phyloP scores from a whole-genome alignment of 1,139 yeast genomes.

The Tardiomyces blankii region DNA sequence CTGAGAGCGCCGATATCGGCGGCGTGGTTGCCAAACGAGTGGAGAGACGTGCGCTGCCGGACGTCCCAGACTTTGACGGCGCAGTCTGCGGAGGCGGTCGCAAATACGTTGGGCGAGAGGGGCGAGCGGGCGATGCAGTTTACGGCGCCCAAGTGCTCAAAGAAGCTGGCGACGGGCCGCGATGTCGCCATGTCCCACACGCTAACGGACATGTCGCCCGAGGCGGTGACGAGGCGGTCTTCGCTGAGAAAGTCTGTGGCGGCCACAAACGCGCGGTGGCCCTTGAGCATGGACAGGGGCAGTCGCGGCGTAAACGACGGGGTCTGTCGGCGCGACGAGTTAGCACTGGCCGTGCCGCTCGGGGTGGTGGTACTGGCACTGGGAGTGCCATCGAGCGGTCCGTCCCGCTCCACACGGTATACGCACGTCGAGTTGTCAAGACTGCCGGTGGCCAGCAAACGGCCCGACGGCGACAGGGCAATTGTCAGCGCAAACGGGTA shows the following conservation, averaged over 20 bases:
- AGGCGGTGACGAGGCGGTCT: constrained; percentile 50
- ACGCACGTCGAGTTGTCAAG: constrained; percentile 47
- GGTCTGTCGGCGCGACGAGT: constrained; percentile 11
- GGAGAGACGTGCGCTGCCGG: constrained; percentile 42
- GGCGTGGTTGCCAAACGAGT: constrained; percentile 46
- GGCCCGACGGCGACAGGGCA: constrained; percentile 58
- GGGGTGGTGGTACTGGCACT: too few species aligned
- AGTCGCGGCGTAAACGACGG: constrained; percentile 21
- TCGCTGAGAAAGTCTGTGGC: constrained; percentile 57
- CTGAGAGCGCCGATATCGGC: constrained; percentile 58
- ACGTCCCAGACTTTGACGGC: constrained; percentile 63
- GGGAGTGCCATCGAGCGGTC: constrained; percentile 8
- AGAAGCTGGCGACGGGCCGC: too few species aligned
- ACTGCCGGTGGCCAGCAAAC: constrained; percentile 70
- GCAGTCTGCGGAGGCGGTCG: constrained; percentile 72
- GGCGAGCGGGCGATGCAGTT: constrained; percentile 37
- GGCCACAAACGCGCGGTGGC: constrained; percentile 77
- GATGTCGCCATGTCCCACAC: constrained; percentile 64
- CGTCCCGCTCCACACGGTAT: constrained; percentile 44
- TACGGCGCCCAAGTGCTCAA: constrained; percentile 78
- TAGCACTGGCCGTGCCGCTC: constrained; percentile 6
- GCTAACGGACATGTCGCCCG: constrained; percentile 77
- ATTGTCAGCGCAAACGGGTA: constrained; percentile 75
- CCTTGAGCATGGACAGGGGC: constrained; percentile 47
- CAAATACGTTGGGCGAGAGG: constrained; percentile 32